Percentiles rank a stretch among this genome's conserved stretches.
These are phyloP conservation scores for Puccinia horiana DNA, from an alignment of 1,284 basidiomycete genomes.

Conservation along the genomic window DNA sequence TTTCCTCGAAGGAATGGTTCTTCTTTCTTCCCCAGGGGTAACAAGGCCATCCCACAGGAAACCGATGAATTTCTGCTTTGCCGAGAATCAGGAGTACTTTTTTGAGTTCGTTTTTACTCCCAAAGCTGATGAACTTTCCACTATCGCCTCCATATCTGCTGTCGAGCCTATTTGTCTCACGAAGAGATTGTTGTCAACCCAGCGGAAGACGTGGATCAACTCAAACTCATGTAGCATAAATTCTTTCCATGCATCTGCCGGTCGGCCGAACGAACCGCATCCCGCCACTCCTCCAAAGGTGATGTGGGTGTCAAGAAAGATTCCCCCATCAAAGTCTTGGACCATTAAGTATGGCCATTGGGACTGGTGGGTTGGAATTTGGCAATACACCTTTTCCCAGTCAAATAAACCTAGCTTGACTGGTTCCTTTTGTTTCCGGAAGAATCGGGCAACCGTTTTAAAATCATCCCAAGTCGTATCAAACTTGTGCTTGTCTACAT, in stretches of 20 bases:
- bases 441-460: background rate
- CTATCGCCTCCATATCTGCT: background rate
- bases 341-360: background rate
- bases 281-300: too few relatives aligned
- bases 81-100: background rate
- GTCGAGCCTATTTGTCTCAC: background rate
- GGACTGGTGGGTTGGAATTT: background rate
- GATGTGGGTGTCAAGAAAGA: background rate
- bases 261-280: background rate
- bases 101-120: slow-evolving; percentile 10
- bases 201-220: background rate
- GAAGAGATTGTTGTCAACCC: slow-evolving; percentile 27
- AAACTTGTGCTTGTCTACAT: background rate
- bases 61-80: slow-evolving; percentile 6
- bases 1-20: background rate
- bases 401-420: background rate
- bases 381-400: background rate
- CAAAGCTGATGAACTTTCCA: background rate
- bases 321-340: background rate
- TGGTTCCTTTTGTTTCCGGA: background rate
- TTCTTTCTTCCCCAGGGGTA: background rate
- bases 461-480: slow-evolving; percentile 11
- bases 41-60: background rate
- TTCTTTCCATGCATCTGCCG: slow-evolving; percentile 22
- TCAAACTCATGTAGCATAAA: background rate